Percentiles rank a stretch among this genome's conserved stretches.
These are phyloP conservation scores for Entophlyctis luteolus DNA, from an alignment of 192 early-diverging fungal genomes.

Conservation along the genomic window DNA sequence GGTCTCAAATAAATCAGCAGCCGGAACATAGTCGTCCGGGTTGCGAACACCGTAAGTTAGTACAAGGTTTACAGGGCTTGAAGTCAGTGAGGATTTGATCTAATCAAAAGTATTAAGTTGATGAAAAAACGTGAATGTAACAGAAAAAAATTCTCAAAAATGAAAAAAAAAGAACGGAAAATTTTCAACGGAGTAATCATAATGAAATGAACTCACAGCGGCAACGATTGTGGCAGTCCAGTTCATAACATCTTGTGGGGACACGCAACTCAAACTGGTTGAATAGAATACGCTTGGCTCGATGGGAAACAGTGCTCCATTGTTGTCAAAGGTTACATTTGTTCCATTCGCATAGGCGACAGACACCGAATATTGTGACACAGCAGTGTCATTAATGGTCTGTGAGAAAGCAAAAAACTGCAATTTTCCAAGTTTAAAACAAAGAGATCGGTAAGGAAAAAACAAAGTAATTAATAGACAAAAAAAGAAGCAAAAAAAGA, in stretches of 20 bases:
- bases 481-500: too few relatives aligned
- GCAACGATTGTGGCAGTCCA: constrained; percentile 1
- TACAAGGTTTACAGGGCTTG: background rate
- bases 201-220: background rate
- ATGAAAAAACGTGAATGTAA: too few relatives aligned
- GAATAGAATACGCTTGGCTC: background rate
- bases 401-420: background rate
- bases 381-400: background rate
- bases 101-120: too few relatives aligned
- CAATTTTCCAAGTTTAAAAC: background rate
- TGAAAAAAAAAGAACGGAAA: too few relatives aligned
- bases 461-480: too few relatives aligned
- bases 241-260: background rate
- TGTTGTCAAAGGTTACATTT: background rate
- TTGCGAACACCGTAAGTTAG: background rate
- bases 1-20: background rate
- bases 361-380: background rate
- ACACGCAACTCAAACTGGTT: background rate
- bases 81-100: too few relatives aligned
- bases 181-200: too few relatives aligned
- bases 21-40: background rate
- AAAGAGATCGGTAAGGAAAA: too few relatives aligned
- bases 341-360: background rate
- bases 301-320: background rate
- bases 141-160: too few relatives aligned